These are phyloP conservation scores for Taxawa tesnikishii DNA, from an alignment of 2,329 filamentous ascomycete genomes.

Conservation along the genomic window DNA sequence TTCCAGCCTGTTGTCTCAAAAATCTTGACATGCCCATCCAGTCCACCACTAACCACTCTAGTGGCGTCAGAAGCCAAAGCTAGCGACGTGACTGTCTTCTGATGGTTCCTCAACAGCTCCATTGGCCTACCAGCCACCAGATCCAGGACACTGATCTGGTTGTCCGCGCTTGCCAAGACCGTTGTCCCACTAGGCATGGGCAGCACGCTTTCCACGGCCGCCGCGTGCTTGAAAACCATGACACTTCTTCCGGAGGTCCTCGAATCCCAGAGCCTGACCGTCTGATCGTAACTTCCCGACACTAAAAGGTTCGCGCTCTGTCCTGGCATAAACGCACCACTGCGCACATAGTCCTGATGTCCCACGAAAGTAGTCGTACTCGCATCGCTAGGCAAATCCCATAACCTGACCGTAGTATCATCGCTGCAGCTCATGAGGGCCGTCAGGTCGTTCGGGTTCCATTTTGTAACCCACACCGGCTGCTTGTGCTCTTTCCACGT, in stretches of 20 bases:
- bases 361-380: conserved; percentile 70
- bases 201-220: conserved; percentile 77
- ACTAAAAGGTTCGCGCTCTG: conserved; percentile 59
- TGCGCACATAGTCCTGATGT: conserved; percentile 85
- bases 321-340: conserved; percentile 71
- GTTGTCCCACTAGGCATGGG: conserved; percentile 79
- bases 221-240: conserved; percentile 92
- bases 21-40: conserved; percentile 94
- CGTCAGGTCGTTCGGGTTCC: conserved; percentile 73
- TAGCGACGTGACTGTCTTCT: conserved; percentile 91
- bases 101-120: conserved; percentile 81
- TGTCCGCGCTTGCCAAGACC: conserved; percentile 72
- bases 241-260: conserved; percentile 55
- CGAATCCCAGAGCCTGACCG: conserved; percentile 87
- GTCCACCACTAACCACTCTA: conserved; percentile 71
- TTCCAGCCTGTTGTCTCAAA: conserved; percentile 94
- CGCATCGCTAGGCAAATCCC: conserved; percentile 77
- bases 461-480: conserved; percentile 83
- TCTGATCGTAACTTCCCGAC: conserved; percentile 89
- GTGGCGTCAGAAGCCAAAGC: conserved; percentile 68
- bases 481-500: conserved; percentile 93
- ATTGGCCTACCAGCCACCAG: conserved; percentile 82
- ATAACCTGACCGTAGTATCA: conserved; percentile 82
- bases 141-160: conserved; percentile 81
- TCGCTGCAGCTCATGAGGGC: conserved; percentile 81